Base-by-base conservation (phyloP, 331 rosid species). In the Ulmus americana region DNA sequence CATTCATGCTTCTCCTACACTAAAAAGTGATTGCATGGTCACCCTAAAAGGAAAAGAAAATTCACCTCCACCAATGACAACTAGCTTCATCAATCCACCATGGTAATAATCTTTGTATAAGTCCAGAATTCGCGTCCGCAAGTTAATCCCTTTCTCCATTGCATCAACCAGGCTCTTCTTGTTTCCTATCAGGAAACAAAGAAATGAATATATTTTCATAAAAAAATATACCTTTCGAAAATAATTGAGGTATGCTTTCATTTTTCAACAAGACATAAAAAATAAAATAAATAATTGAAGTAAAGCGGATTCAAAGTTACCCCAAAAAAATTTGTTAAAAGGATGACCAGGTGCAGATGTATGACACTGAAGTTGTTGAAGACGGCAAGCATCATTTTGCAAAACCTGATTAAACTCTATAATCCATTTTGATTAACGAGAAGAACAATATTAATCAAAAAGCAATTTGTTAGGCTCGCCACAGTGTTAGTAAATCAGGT, bases 1-100 rank as follows among this genome's bases (percentile, higher is more conserved):
- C 35, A 0, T 28, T 28, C 35, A 2, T 28, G 35, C 35, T 28
- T 28, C 35, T 28, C 35, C 35, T 28, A 28, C 35, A 28, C 35
- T 28, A 28, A 28, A 28, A 28, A 28, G 4, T 28, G 35, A 28
- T 28, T 28, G 35, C 35, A 2, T 2, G 35, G 35, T 28, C 35
- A 28, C 35, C 3, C 35, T 41, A 10, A 4, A 44, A 40, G 20
- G 12, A 52, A 35, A 38, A 47, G 13, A 54, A 63, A 39, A 48
- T 79, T 77, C 71, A 89, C 98, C 98, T 89, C 98, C 98, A 68
- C 98, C 98, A 77, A 92, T 89, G 77, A 92, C 82, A 70, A 79
- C 96, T 59, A 92, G 90, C 85, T 85, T 92, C 98, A 92, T 92
- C 55, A 92, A 76, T 82, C 98, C 98, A 65, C 97, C 98, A 69